Conservation (phyloP, 2,329 filamentous ascomycete species). For the Trichoderma koningii region DNA sequence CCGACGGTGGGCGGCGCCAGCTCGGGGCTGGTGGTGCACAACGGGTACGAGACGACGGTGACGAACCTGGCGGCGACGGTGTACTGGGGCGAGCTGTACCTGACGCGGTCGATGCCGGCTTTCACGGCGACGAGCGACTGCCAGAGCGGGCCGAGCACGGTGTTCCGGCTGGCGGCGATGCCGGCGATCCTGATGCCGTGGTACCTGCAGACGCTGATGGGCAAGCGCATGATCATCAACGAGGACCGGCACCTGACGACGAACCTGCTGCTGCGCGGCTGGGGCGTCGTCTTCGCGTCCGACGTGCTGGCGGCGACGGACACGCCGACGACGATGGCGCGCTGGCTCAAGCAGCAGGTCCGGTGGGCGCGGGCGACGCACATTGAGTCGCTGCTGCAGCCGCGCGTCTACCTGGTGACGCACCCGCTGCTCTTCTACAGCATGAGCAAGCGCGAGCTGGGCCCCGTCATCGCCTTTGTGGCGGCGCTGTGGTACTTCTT, state of each 20-base stretch:
- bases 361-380: slow-evolving; percentile 35
- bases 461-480: slow-evolving; percentile 30
- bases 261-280: slow-evolving; percentile 34
- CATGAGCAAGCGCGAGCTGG: slow-evolving; percentile 33
- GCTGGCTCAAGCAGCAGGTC: slow-evolving; percentile 35
- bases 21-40: slow-evolving; percentile 33
- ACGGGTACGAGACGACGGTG: slow-evolving; percentile 30
- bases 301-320: slow-evolving; percentile 34
- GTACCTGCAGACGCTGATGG: slow-evolving; percentile 33
- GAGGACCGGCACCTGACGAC: slow-evolving; percentile 36
- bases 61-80: slow-evolving; percentile 33
- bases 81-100: slow-evolving; percentile 36
- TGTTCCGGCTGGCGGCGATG: slow-evolving; percentile 33
- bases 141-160: slow-evolving; percentile 34
- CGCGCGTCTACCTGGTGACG: slow-evolving; percentile 32
- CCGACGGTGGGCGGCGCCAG: slow-evolving; percentile 33
- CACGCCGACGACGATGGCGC: slow-evolving; percentile 32
- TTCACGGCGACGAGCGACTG: slow-evolving; percentile 34
- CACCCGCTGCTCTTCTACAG: slow-evolving; percentile 35
- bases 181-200: slow-evolving; percentile 33
- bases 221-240: slow-evolving; percentile 36
- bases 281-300: slow-evolving; percentile 37
- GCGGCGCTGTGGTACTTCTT: slow-evolving; percentile 33
- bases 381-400: slow-evolving; percentile 34
- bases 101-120: slow-evolving; percentile 33